phyloP scores from a whole-genome alignment of 345 rosid species.

The Bruguiera parviflora region DNA sequence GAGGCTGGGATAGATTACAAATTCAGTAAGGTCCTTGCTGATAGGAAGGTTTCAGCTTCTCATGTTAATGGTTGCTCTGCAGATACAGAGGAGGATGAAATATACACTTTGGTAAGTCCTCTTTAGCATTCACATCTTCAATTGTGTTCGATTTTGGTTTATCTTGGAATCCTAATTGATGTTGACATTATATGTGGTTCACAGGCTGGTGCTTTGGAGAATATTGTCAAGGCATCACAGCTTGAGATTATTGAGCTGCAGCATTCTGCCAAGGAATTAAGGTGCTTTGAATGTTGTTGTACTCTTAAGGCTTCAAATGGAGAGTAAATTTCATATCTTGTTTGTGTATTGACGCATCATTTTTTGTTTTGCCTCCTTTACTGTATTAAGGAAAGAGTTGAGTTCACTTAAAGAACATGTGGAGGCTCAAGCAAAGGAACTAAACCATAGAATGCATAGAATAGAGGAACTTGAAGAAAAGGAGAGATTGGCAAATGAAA shows the following conservation, averaged over 20 bases:
- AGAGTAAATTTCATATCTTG: neutral
- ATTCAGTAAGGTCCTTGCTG: slow-evolving; percentile 44
- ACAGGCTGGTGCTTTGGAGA: slow-evolving; percentile 95
- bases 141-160: neutral
- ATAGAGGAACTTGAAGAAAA: slow-evolving; percentile 88
- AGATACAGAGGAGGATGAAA: slow-evolving; percentile 68
- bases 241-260: slow-evolving; percentile 73
- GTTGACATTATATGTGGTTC: slow-evolving; percentile 14
- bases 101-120: slow-evolving; percentile 69
- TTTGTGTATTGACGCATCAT: slow-evolving; percentile 17
- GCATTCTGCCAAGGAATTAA: slow-evolving; percentile 74
- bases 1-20: slow-evolving; percentile 71
- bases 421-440: slow-evolving; percentile 78
- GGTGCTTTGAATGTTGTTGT: slow-evolving; percentile 37
- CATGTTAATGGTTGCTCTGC: slow-evolving; percentile 27
- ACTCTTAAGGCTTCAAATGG: slow-evolving; percentile 4
- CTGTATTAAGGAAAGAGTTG: slow-evolving; percentile 76
- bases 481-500: slow-evolving; percentile 91
- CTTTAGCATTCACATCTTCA: neutral
- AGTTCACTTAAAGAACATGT: slow-evolving; percentile 57
- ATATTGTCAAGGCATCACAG: slow-evolving; percentile 86
- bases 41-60: slow-evolving; percentile 35
- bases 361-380: slow-evolving; percentile 21
- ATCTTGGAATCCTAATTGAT: slow-evolving; percentile 8
- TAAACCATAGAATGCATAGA: slow-evolving; percentile 56